Evolutionary conservation across 1,139 yeast species (phyloP).

Genomic region (Sugiyamaella xylanicola): DNA sequence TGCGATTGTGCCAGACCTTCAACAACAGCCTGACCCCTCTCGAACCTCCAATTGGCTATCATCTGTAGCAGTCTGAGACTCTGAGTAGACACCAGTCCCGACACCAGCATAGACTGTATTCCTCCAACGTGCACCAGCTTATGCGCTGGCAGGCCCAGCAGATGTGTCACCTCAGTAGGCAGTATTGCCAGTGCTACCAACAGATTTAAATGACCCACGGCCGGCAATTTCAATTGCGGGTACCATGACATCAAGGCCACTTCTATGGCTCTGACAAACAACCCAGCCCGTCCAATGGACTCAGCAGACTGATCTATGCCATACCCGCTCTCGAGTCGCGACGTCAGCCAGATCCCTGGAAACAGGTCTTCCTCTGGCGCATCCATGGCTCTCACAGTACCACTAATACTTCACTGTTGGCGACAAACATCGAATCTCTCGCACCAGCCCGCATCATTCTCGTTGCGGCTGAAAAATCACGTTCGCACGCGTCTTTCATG

Average conservation of each 20-base stretch:
- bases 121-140: constrained; percentile 10
- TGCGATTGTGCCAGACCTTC: not conserved
- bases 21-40: not conserved
- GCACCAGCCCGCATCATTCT: not conserved
- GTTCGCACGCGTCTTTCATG: not conserved
- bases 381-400: not conserved
- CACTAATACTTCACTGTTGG: not conserved
- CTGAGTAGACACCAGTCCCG: constrained; percentile 1
- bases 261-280: constrained; percentile 15
- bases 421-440: not conserved
- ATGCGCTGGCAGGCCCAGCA: not conserved
- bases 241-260: constrained; percentile 10
- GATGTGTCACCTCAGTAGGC: constrained; percentile 1
- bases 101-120: not conserved
- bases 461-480: not conserved
- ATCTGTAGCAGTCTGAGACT: constrained; percentile 4
- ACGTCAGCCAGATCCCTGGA: constrained; percentile 17
- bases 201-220: constrained; percentile 12
- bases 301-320: constrained; percentile 19
- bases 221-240: constrained; percentile 16
- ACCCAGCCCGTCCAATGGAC: constrained; percentile 3
- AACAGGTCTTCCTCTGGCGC: not conserved
- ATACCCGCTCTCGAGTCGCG: constrained; percentile 15
- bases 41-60: constrained; percentile 6
- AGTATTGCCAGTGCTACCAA: constrained; percentile 13